These are phyloP conservation scores for Zygosaccharomyces sapae DNA, from an alignment of 1,139 yeast species.

Conservation along the genomic window DNA sequence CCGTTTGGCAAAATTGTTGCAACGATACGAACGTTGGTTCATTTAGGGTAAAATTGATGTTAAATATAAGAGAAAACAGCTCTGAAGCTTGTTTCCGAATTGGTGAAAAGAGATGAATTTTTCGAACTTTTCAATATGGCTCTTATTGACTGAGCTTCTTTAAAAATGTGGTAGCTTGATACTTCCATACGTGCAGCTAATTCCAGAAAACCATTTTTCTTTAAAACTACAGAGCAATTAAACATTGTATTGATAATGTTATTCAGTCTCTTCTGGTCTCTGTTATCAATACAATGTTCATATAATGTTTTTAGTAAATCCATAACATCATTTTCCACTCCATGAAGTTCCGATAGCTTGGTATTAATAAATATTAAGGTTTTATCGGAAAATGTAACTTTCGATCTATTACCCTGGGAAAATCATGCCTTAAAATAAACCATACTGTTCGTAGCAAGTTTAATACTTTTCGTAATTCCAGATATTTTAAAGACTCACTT, in stretches of 20 bases:
- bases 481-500: slow-evolving; percentile 1
- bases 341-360: slow-evolving; percentile 7
- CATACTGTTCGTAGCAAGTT: slow-evolving; percentile 7
- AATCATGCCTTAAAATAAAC: slow-evolving; percentile 10
- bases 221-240: slow-evolving; percentile 27
- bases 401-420: slow-evolving; percentile 7
- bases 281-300: slow-evolving; percentile 18
- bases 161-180: slow-evolving; percentile 7
- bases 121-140: slow-evolving; percentile 24
- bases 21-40: slow-evolving; percentile 15
- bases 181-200: slow-evolving; percentile 16
- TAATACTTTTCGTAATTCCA: background rate
- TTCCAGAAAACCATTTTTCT: slow-evolving; percentile 10
- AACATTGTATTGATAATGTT: slow-evolving; percentile 36
- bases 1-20: slow-evolving; percentile 19
- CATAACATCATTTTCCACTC: slow-evolving; percentile 1
- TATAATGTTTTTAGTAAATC: slow-evolving; percentile 11
- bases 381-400: slow-evolving; percentile 18
- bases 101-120: slow-evolving; percentile 23
- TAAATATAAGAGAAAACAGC: slow-evolving; percentile 24
- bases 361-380: slow-evolving; percentile 21
- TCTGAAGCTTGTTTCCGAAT: slow-evolving; percentile 7
- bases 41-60: slow-evolving; percentile 16
- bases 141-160: slow-evolving; percentile 10
- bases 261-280: slow-evolving; percentile 31